Evolutionary conservation across 345 rosid genomes (phyloP), one percentile per base, ranked within the genome.

Genomic region (Camelina laxa): DNA sequence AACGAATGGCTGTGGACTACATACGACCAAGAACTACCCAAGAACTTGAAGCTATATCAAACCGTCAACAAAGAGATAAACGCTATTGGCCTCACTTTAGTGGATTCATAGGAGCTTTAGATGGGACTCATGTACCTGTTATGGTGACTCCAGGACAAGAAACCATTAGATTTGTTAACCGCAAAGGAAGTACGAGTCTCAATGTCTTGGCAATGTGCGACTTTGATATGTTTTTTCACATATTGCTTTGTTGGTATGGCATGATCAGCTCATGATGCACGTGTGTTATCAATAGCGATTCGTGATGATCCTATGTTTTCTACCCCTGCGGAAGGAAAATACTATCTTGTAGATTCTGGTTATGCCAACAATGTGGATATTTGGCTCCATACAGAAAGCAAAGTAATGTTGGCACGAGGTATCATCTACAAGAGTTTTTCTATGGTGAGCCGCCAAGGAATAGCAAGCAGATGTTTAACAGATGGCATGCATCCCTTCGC

Each of bases 181-280:
- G 16, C 0, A 55, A 55, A 55, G 16, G 17, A 41, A 41, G 4
- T 12, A 0, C 6, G 5, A 41, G 47, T 41, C 47, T 41, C 10
- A 41, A 41, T 41, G 17, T 24, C 4, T 55, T 55, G n/a, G 60
- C 59, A 2, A 54, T 22, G 59, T 22, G 59, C 4, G 9, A 54
- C 16, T 1, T n/a, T n/a, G n/a, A n/a, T n/a, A n/a, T n/a, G n/a
- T n/a, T n/a, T 53, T 54, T 54, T 53, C 31, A 21, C 62, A 3
- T 57, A 57, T 57, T 31, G 41, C 2, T 60, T 38, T 60, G 31
- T 60, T 20, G 65, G 65, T 0, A 41, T 60, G 67, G 67, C 51
- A 41, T 1, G 33, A 30, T 41, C 35, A 13, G 36, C 20, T 0
- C 67, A 59, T 11, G 64, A 59, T 59, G 15, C 45, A 14, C 14